Conservation (phyloP, 208 protist species). For the Herpetomonas tarakana region DNA sequence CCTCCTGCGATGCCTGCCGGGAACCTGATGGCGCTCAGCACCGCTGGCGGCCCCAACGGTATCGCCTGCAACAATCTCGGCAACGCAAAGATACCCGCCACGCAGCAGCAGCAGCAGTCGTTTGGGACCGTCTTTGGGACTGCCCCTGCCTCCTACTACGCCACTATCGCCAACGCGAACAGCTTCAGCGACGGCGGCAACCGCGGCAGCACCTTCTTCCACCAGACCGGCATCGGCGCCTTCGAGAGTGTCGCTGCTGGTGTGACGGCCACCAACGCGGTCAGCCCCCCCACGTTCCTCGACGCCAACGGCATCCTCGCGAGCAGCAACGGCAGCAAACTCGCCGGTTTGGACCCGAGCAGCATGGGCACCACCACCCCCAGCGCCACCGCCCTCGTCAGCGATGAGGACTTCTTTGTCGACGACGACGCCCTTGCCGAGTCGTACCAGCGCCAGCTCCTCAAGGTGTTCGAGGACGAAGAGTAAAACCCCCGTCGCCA, state of each 20-base stretch:
- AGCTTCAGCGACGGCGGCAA: background rate
- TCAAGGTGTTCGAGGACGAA: background rate
- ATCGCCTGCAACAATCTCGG: background rate
- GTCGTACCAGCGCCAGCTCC: background rate
- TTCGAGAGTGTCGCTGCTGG: background rate
- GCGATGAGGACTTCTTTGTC: background rate
- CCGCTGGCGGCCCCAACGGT: background rate
- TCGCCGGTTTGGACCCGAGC: background rate
- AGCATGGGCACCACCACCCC: background rate
- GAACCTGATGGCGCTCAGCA: background rate
- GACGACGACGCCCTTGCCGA: background rate
- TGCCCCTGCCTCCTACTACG: background rate
- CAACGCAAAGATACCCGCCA: too few relatives aligned
- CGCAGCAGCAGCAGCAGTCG: background rate
- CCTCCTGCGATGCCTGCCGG: too few relatives aligned
- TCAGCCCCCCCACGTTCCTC: background rate
- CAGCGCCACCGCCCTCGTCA: background rate
- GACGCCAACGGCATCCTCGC: background rate
- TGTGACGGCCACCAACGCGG: background rate
- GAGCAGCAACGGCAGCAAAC: too few relatives aligned
- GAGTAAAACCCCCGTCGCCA: too few relatives aligned
- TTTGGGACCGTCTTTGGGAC: background rate
- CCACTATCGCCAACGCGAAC: background rate
- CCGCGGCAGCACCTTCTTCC: too few relatives aligned
- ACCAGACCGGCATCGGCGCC: background rate